Base-by-base conservation (phyloP, 2,329 filamentous ascomycete genomes). In the Xylariomycetidae sp. region DNA sequence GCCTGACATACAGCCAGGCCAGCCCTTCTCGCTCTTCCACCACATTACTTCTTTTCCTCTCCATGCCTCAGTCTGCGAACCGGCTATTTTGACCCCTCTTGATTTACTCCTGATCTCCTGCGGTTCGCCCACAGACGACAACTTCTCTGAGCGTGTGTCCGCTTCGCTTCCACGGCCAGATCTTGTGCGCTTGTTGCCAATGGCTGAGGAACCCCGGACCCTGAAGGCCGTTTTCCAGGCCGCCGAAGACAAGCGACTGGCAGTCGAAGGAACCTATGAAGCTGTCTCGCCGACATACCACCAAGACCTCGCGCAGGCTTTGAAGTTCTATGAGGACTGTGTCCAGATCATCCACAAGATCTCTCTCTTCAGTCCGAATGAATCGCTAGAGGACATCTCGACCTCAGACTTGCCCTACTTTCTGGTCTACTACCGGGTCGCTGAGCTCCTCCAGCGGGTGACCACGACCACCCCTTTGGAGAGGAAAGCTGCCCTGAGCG, bases 351-450 rank as follows among this genome's bases (percentile, higher is more conserved):
- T 85, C 43, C 68, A 76, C 44, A 71, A 77, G 39, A 68, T 92
- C 17, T 82, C 85, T 0, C 68, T 98, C 33, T 96, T 96, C 72
- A 95, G 87, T 47, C 71, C 79, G 22, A 98, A 98, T 60, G 92
- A 98, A 60, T 74, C 76, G 1, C 61, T 90, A 24, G 92, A 98
- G 41, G 92, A 98, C 62, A 66, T 95, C 19, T 69, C 85, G 10
- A 93, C 90, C 1, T 71, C 74, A n/a, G 82, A 94, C 52, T 64
- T 98, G 19, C 86, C 87, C 63, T 94, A 90, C 58, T 72, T 98
- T 40, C 72, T 87, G 15, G 74, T 89, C 41, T 73, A 83, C 58
- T 87, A 81, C 58, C 76, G 82, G 51, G 67, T 92, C 33, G 90
- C 88, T 20, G 88, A 95, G 53, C 71, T 95, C 10, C 66, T 82